Evolutionary conservation across 306 rosid genomes (phyloP).

Genomic region (Fragaria ananassa): DNA sequence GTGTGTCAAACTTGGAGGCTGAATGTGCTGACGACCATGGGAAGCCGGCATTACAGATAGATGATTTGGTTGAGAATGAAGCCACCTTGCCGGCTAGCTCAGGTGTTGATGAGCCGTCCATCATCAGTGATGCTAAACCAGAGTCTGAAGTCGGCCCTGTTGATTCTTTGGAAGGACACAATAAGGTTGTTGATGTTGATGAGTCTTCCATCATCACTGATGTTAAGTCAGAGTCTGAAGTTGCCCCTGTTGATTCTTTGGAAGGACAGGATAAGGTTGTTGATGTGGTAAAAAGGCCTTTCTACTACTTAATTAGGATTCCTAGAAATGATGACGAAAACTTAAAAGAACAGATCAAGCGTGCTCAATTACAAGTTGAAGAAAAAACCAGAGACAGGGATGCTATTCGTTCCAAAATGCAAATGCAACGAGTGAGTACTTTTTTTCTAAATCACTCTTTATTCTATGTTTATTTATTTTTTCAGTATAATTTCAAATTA

Average conservation of each 20-base stretch:
- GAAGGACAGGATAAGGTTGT: constrained; percentile 43
- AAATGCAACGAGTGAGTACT: constrained; percentile 45
- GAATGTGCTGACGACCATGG: constrained; percentile 17
- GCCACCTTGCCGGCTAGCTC: not conserved
- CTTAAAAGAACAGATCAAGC: constrained; percentile 53
- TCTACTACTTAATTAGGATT: constrained; percentile 56
- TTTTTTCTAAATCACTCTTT: not conserved
- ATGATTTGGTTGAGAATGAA: constrained; percentile 12
- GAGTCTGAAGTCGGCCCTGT: constrained; percentile 12
- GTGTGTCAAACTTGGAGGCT: constrained; percentile 12
- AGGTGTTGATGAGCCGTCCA: not conserved
- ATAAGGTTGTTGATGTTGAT: too few species aligned
- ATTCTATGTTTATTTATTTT: constrained; percentile 13
- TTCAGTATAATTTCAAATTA: constrained; percentile 11
- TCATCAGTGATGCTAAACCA: constrained; percentile 10
- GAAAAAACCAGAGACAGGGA: constrained; percentile 59
- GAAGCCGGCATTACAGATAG: not conserved
- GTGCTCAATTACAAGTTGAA: constrained; percentile 50
- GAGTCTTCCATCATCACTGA: too few species aligned
- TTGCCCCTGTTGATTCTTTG: constrained; percentile 30
- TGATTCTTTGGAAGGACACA: too few species aligned
- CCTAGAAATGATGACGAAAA: constrained; percentile 65
- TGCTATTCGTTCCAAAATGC: constrained; percentile 49
- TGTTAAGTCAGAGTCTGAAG: constrained; percentile 25
- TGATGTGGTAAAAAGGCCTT: constrained; percentile 58